phyloP scores from a whole-genome alignment of 139 green algal genomes.

The Micromonas commoda region DNA sequence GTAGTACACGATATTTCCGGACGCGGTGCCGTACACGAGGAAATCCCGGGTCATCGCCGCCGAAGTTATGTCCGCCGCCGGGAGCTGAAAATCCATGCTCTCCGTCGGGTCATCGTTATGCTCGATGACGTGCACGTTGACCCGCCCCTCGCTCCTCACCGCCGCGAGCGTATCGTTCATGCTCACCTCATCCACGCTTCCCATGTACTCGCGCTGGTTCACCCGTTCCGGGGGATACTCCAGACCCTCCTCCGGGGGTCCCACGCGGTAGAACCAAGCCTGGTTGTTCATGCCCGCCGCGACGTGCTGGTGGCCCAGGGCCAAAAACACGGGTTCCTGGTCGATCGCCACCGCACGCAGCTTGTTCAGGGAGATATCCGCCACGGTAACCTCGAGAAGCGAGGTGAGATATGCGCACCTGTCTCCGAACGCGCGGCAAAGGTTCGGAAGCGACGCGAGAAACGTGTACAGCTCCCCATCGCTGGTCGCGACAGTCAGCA shows the following conservation, averaged over 20 bases:
- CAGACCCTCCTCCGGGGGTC: conserved; percentile 17
- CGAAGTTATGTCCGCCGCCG: conserved; percentile 46
- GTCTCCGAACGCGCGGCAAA: conserved; percentile 45
- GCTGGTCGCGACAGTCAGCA: conserved; percentile 55
- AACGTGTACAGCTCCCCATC: conserved; percentile 49
- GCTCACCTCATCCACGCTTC: conserved; percentile 41
- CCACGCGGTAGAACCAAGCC: conserved; percentile 58
- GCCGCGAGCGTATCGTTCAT: conserved; percentile 53
- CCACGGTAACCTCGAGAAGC: conserved; percentile 58
- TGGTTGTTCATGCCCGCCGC: conserved; percentile 68
- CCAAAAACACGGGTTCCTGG: conserved; percentile 59
- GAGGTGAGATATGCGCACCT: conserved; percentile 51
- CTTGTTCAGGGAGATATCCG: conserved; percentile 39
- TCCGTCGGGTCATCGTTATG: conserved; percentile 13
- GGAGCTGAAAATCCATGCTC: conserved; percentile 21
- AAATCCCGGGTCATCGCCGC: conserved; percentile 54
- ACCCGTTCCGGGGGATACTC: conserved; percentile 28
- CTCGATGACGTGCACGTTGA: conserved; percentile 56
- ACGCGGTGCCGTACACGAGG: conserved; percentile 48
- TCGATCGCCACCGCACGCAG: conserved; percentile 39
- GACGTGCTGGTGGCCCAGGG: conserved; percentile 55
- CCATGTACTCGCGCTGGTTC: conserved; percentile 58
- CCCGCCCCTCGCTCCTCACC: conserved; percentile 49
- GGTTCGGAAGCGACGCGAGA: conserved; percentile 55
- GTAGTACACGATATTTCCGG: conserved; percentile 56